Evolutionary conservation across 2,329 filamentous ascomycete genomes (phyloP), one percentile per base, ranked within the genome.

Genomic region (Arthroderma sp.): DNA sequence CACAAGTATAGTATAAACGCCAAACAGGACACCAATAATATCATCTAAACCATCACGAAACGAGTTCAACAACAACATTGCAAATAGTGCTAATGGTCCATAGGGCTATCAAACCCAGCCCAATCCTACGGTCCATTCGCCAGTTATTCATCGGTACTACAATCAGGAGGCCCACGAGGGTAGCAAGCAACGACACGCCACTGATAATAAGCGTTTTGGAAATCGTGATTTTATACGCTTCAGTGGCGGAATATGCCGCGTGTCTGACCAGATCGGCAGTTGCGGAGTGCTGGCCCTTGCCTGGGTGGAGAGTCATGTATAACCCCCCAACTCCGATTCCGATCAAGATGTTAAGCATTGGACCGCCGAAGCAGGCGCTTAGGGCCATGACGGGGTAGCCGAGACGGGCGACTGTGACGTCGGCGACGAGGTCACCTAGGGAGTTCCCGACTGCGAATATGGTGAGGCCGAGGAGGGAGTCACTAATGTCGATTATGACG

Each of bases 371-470:
- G 60, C 91, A 98, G 4, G 91, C 91, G 31, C 85, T 88, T 36
- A 83, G 67, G 1, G 91, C 91, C 91, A 98, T 98, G 50, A 98
- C 87, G 0, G 91, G 91, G 63, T 88, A 95, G 2, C 91, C 91
- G 2, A 98, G 77, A 31, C 86, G 78, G 3, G 91, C 91, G 33
- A 98, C 84, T 0, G 91, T 98, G 44, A 96, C 84, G 60, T 98
- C 84, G 10, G 91, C 89, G 6, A 98, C 86, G 10, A 98, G 72
- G 57, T 98, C 91, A 33, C 91, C 89, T 6, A 96, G 73, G 6
- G 86, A 94, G 64, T 98, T 98, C 29, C 91, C 91, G 31, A 95
- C 86, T 2, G 91, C 91, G 61, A 98, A 98, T 44, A 98, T 82
- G 10, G 91, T 98, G 42, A 98, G 74, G 1, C 91, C 91, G 7